Evolutionary conservation across 2,329 filamentous ascomycete species (phyloP).

Genomic region (Ploettnerulaceae sp.): DNA sequence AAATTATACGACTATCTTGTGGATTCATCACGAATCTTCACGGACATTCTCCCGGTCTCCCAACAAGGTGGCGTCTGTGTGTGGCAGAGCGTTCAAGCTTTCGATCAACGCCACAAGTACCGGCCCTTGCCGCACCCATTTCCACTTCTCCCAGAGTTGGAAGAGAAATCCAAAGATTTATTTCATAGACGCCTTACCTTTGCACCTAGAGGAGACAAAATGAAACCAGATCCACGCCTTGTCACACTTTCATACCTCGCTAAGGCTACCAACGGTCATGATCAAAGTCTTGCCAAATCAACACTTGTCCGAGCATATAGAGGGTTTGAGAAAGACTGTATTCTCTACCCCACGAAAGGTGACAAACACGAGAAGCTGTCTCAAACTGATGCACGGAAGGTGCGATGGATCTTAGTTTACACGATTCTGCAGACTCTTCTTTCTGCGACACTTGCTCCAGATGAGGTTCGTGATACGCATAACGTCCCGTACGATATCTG

Average conservation of each 20-base stretch:
- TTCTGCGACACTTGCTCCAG: constrained; percentile 55
- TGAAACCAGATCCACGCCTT: constrained; percentile 45
- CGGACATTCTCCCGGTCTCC: constrained; percentile 43
- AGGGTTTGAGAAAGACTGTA: constrained; percentile 60
- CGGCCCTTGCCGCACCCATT: constrained; percentile 58
- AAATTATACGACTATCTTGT: constrained; percentile 67
- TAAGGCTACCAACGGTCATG: constrained; percentile 43
- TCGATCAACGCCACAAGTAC: constrained; percentile 59
- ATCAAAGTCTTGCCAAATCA: constrained; percentile 36
- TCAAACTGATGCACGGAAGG: constrained; percentile 64
- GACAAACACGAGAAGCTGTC: constrained; percentile 55
- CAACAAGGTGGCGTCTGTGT: constrained; percentile 66
- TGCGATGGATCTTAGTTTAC: constrained; percentile 75
- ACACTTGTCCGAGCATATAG: constrained; percentile 63
- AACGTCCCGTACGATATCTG: constrained; percentile 50
- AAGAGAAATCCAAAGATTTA: constrained; percentile 28
- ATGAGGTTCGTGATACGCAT: constrained; percentile 54
- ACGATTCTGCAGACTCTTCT: constrained; percentile 67
- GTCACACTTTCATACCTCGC: constrained; percentile 48
- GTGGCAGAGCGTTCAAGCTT: constrained; percentile 60
- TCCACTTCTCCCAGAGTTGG: constrained; percentile 54
- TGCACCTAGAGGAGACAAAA: constrained; percentile 33
- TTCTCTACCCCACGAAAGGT: constrained; percentile 45
- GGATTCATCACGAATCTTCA: constrained; percentile 51
- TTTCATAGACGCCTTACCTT: constrained; percentile 28